Conservation (phyloP, 148 eudicot genomes). For the Tetragonia tetragonoides region DNA sequence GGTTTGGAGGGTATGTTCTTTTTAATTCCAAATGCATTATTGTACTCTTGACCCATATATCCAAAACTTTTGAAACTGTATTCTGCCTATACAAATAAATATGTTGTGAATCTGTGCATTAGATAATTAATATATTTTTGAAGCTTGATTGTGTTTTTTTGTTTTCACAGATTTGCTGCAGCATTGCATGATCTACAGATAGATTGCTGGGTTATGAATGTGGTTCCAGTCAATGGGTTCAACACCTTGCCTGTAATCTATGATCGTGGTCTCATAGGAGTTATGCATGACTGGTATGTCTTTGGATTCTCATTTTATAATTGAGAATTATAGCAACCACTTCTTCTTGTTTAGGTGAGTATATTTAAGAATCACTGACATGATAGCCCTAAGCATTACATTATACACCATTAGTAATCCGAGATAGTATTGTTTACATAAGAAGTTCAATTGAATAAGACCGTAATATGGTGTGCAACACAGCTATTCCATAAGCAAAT, state of each 20-base stretch:
- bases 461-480: background rate
- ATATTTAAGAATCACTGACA: background rate
- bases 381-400: background rate
- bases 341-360: background rate
- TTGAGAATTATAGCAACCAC: background rate
- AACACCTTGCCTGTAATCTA: slow-evolving; percentile 75
- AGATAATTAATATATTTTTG: background rate
- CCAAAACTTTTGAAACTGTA: background rate
- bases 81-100: background rate
- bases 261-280: slow-evolving; percentile 81
- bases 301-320: background rate
- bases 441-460: background rate
- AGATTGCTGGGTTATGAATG: slow-evolving; percentile 81
- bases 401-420: too few species aligned
- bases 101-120: background rate
- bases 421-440: too few species aligned
- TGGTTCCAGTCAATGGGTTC: slow-evolving; percentile 65
- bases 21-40: background rate
- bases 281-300: slow-evolving; percentile 80
- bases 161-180: slow-evolving; percentile 60
- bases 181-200: slow-evolving; percentile 47
- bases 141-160: slow-evolving; percentile 6
- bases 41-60: background rate
- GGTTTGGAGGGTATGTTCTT: slow-evolving; percentile 64
- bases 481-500: background rate